Conservation (phyloP, 768 basidiomycete genomes). For the Leccinum arenicola region DNA sequence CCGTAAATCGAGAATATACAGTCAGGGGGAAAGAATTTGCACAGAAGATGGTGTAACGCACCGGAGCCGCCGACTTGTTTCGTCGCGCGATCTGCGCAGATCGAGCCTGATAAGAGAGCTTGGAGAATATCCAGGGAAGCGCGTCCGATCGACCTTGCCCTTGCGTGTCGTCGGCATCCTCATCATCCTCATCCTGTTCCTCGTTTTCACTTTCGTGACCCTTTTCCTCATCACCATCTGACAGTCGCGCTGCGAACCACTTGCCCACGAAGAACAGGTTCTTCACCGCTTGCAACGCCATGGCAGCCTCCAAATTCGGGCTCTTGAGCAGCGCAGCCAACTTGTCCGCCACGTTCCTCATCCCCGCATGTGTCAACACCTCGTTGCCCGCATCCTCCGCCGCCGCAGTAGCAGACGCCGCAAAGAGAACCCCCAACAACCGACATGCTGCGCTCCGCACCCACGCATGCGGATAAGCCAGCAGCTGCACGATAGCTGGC, state of each 20-base stretch:
- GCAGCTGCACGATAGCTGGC: constrained; percentile 57
- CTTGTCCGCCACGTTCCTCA: constrained; percentile 73
- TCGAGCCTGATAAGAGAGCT: constrained; percentile 82
- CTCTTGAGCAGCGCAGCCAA: constrained; percentile 79
- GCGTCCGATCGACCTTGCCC: constrained; percentile 40
- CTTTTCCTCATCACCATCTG: constrained; percentile 24
- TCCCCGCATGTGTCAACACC: constrained; percentile 51
- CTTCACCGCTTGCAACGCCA: constrained; percentile 87
- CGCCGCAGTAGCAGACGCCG: constrained; percentile 40
- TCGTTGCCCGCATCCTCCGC: constrained; percentile 19
- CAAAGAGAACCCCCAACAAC: constrained; percentile 69
- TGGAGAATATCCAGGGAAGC: constrained; percentile 91
- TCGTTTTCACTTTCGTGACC: constrained; percentile 16
- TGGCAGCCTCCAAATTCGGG: constrained; percentile 64
- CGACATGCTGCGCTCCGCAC: constrained; percentile 80
- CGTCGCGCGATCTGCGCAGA: constrained; percentile 71
- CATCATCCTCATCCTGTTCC: constrained; percentile 16
- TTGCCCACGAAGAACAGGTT: constrained; percentile 92
- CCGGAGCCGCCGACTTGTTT: constrained; percentile 42
- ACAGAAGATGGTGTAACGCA: neutral
- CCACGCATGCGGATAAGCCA: constrained; percentile 93
- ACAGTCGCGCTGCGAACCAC: constrained; percentile 55
- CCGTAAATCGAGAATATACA: neutral
- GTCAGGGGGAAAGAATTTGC: neutral
- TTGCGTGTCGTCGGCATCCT: neutral